Evolutionary conservation across 1,139 yeast genomes (phyloP).

Genomic region (Maudiozyma humilis): DNA sequence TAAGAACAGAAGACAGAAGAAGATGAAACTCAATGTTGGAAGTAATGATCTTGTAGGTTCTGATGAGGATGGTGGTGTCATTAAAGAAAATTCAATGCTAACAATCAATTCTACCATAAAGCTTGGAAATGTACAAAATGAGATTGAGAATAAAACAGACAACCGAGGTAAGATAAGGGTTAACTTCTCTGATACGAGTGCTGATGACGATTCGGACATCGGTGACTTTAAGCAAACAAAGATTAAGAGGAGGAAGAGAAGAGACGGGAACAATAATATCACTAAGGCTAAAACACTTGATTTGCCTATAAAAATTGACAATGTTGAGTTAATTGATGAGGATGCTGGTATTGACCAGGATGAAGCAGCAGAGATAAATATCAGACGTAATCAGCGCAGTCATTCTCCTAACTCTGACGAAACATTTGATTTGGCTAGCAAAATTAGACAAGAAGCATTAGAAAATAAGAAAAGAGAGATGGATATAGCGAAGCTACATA

Average conservation of each 20-base stretch:
- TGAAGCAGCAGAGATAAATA: not conserved
- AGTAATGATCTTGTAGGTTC: conserved; percentile 40
- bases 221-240: conserved; percentile 27
- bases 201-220: conserved; percentile 19
- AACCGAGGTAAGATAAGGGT: conserved; percentile 18
- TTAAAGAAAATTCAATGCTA: conserved; percentile 11
- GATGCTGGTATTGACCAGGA: conserved; percentile 29
- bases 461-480: conserved; percentile 27
- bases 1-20: conserved; percentile 20
- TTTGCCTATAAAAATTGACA: conserved; percentile 19
- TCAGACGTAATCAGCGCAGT: not conserved
- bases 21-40: conserved; percentile 13
- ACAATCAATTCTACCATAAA: conserved; percentile 14
- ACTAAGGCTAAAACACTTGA: conserved; percentile 14
- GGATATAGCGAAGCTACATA: conserved; percentile 10
- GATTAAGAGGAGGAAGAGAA: conserved; percentile 25
- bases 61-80: conserved; percentile 16
- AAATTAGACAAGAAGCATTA: conserved; percentile 35
- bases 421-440: conserved; percentile 41
- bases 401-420: conserved; percentile 23
- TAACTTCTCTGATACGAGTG: conserved; percentile 11
- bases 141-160: conserved; percentile 5
- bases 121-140: not conserved
- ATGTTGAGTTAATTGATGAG: conserved; percentile 34
- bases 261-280: conserved; percentile 7